Evolutionary conservation across 805 yeast species (phyloP), one percentile per base, ranked within the genome.

Genomic region (Candida xiaguanensis): DNA sequence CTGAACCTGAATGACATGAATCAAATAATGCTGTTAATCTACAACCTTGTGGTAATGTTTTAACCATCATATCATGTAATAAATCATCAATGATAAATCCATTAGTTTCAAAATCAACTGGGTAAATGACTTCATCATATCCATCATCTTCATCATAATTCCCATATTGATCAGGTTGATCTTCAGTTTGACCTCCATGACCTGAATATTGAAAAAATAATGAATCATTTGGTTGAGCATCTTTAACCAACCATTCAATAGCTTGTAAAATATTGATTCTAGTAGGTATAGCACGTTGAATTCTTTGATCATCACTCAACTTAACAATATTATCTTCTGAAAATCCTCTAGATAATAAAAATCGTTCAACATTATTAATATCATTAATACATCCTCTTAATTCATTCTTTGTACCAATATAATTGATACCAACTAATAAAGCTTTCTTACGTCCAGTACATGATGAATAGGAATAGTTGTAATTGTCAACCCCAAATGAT

Each of bases 1-100:
- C 91, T 1, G 91, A 77, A 9, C 95, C 95, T 1, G 91, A 83
- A 56, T 87, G 95, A 57, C 95, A 87, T 9, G 88, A 81, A 61
- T 87, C 95, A 50, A 82, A 86, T 42, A 86, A 63, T 0, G 90
- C 89, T 3, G 95, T 86, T 39, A 87, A 65, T 43, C 90, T 72
- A 32, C 82, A 82, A 32, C 95, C 95, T 1, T 80, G 72, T 11
- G 76, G 82, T 47, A 87, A 67, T 1, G 88, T 77, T 44, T 63
- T 67, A 18, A 87, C 95, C 75, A 87, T 61, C 28, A 80, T 70
- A 36, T 72, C 80, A 56, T 86, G 91, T 70, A 87, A 69, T 12
- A 72, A 71, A 59, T 86, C 95, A 58, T 86, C 95, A 12, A 78
- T 71, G 41, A 86, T 72, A 30, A 77, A 78, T 2, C 95, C 95